A percentile compares a stretch with the other conserved stretches of the same genome.
Evolutionary conservation across 192 early-diverging fungal species (phyloP).

Genomic region (Borealophlyctis nickersoniae): DNA sequence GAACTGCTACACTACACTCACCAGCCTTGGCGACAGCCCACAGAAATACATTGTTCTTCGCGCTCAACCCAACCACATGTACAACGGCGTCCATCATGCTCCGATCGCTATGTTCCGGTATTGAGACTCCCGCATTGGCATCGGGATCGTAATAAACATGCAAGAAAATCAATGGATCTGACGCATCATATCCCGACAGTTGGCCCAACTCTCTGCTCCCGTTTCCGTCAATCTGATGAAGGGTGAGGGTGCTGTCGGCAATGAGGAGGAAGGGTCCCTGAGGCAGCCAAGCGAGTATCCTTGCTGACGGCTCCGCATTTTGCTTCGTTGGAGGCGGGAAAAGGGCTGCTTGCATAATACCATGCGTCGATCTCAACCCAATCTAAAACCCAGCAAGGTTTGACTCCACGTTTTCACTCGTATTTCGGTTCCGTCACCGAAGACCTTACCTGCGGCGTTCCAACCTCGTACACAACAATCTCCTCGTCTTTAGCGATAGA

Average conservation of each 20-base stretch:
- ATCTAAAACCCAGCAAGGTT: background rate
- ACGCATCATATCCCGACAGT: slow-evolving; percentile 9
- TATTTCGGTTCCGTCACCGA: background rate
- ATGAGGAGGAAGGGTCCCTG: background rate
- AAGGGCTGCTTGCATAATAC: background rate
- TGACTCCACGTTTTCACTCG: background rate
- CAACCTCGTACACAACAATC: slow-evolving; percentile 51
- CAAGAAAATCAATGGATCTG: slow-evolving; percentile 11
- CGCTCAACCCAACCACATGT: slow-evolving; percentile 16
- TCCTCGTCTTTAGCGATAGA: slow-evolving; percentile 51
- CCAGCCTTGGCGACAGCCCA: slow-evolving; percentile 11
- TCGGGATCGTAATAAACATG: slow-evolving; percentile 20
- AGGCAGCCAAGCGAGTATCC: background rate
- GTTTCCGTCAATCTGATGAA: background rate
- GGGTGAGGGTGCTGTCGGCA: background rate
- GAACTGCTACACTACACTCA: background rate
- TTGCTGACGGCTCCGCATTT: too few species aligned
- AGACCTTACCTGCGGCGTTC: slow-evolving; percentile 46
- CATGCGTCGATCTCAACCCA: slow-evolving; percentile 19
- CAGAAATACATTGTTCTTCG: background rate
- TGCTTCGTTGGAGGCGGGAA: too few species aligned
- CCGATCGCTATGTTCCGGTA: background rate
- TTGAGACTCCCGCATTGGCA: background rate
- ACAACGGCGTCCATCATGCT: background rate
- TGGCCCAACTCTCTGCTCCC: background rate